Evolutionary conservation across 2,329 filamentous ascomycete species (phyloP).

Genomic region (Trichoderma atrobrunneum): DNA sequence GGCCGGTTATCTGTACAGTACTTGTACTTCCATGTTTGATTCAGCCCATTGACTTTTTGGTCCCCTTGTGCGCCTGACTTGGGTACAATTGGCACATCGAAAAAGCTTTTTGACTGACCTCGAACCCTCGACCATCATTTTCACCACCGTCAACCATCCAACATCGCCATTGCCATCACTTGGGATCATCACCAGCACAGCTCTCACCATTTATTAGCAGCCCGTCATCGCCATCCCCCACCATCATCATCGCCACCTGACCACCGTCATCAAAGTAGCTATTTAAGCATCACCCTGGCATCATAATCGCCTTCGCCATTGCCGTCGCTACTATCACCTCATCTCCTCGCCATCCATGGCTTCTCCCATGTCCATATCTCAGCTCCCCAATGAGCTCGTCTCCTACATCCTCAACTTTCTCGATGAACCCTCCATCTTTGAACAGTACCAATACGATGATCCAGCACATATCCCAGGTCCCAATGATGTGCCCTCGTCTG

Average conservation of each 20-base stretch:
- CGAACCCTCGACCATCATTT: background rate
- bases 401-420: slow-evolving; percentile 56
- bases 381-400: slow-evolving; percentile 61
- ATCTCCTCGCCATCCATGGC: background rate
- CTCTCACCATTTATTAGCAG: background rate
- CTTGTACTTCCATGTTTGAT: background rate
- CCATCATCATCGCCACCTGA: background rate
- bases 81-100: background rate
- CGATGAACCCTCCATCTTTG: slow-evolving; percentile 48
- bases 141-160: background rate
- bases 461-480: slow-evolving; percentile 40
- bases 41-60: background rate
- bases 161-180: background rate
- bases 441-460: slow-evolving; percentile 44
- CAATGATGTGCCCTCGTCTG: slow-evolving; percentile 17
- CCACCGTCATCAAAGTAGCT: background rate
- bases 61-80: background rate
- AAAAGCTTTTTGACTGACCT: background rate
- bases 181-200: background rate
- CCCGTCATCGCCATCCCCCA: background rate
- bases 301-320: background rate
- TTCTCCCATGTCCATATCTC: background rate
- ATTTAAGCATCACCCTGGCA: background rate
- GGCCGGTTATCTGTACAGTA: background rate
- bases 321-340: background rate